These are phyloP conservation scores for Phytophthora pistaciae DNA, from an alignment of 352 stramenopile genomes.

Conservation along the genomic window DNA sequence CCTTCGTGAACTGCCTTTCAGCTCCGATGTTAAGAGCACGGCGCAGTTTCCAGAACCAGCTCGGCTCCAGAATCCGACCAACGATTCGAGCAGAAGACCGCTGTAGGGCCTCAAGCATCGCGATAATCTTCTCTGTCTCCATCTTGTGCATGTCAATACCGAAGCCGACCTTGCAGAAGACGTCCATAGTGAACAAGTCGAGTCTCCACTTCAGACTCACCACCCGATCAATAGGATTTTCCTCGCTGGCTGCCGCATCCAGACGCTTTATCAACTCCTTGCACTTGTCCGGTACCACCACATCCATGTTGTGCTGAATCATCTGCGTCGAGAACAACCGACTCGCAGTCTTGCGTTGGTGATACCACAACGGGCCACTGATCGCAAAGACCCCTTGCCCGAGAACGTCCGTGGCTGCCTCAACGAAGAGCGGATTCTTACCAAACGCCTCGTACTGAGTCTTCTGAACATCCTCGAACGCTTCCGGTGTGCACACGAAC, in stretches of 20 bases:
- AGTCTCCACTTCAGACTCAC: slow-evolving; percentile 44
- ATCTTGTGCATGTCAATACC: slow-evolving; percentile 42
- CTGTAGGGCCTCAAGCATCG: slow-evolving; percentile 33
- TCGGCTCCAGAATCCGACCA: slow-evolving; percentile 48
- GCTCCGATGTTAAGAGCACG: slow-evolving; percentile 23
- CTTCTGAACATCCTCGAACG: slow-evolving; percentile 54
- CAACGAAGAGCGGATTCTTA: slow-evolving; percentile 42
- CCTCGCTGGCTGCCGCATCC: slow-evolving; percentile 8
- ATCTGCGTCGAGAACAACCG: slow-evolving; percentile 38
- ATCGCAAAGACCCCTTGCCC: slow-evolving; percentile 48
- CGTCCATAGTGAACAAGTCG: slow-evolving; percentile 56
- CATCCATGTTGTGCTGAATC: slow-evolving; percentile 38
- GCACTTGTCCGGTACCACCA: slow-evolving; percentile 24
- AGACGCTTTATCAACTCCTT: slow-evolving; percentile 22
- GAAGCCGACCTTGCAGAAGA: slow-evolving; percentile 64
- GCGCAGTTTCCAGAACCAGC: slow-evolving; percentile 50
- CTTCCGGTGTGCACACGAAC: not conserved
- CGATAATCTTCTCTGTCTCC: slow-evolving; percentile 26
- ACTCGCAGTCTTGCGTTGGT: slow-evolving; percentile 46
- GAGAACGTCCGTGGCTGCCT: slow-evolving; percentile 40
- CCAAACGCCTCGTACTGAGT: slow-evolving; percentile 50
- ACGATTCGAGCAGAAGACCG: slow-evolving; percentile 22
- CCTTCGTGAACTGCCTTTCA: slow-evolving; percentile 21
- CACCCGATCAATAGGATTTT: slow-evolving; percentile 14
- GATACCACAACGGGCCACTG: slow-evolving; percentile 41